Conservation (phyloP, 148 eudicot genomes). For the Selenicereus undatus region DNA sequence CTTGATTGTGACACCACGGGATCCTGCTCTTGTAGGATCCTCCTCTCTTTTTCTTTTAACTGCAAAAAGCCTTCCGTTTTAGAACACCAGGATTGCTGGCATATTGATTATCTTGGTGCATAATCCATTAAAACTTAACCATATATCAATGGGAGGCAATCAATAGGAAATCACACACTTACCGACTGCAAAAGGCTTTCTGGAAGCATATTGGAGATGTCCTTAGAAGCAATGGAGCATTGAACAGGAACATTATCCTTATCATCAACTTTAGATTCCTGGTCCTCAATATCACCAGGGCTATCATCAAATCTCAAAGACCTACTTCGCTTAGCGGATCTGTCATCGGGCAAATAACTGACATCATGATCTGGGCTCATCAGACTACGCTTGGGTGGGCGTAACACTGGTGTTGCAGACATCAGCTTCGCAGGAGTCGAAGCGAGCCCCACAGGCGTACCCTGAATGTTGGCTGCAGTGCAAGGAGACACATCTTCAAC, state of each 20-base stretch:
- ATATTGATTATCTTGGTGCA: not conserved
- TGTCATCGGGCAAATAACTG: slow-evolving; percentile 30
- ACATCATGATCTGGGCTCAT: slow-evolving; percentile 55
- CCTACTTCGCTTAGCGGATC: slow-evolving; percentile 28
- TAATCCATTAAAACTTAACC: not conserved
- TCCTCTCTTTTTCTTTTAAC: slow-evolving; percentile 68
- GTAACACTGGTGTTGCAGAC: slow-evolving; percentile 59
- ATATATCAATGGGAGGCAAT: not conserved
- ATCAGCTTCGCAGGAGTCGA: slow-evolving; percentile 53
- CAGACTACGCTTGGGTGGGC: slow-evolving; percentile 47
- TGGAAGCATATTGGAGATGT: slow-evolving; percentile 58
- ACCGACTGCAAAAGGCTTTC: slow-evolving; percentile 60
- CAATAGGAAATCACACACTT: slow-evolving; percentile 24
- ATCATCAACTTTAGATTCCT: not conserved
- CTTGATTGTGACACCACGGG: slow-evolving; percentile 72
- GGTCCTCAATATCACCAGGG: slow-evolving; percentile 17
- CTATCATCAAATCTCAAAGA: slow-evolving; percentile 54
- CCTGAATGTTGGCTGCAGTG: not conserved
- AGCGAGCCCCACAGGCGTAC: slow-evolving; percentile 20
- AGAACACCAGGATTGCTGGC: not conserved
- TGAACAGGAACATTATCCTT: slow-evolving; percentile 27
- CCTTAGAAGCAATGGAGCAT: slow-evolving; percentile 30
- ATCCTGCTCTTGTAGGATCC: slow-evolving; percentile 47
- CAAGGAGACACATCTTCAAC: slow-evolving; percentile 3
- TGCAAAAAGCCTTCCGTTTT: slow-evolving; percentile 25